phyloP scores from a whole-genome alignment of 2,329 filamentous ascomycete genomes.

The Hymenoscyphus linearis region DNA sequence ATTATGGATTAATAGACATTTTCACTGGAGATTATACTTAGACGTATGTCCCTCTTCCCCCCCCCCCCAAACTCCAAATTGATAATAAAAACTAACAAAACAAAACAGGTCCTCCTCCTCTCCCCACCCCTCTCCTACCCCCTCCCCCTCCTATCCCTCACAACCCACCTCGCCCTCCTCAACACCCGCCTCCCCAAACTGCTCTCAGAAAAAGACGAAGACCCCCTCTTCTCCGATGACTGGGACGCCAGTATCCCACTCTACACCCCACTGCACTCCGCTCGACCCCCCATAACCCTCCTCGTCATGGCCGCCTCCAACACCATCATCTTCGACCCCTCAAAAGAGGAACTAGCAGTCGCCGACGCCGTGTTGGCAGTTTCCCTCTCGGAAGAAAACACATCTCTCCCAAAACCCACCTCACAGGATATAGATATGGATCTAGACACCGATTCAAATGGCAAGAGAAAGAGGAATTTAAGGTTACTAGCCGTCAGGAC shows the following conservation, averaged over 20 bases:
- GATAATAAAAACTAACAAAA: conserved; percentile 4
- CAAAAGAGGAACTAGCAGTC: conserved; percentile 84
- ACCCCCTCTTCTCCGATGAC: conserved; percentile 96
- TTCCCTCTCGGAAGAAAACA: conserved; percentile 55
- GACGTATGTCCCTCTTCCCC: conserved; percentile 60
- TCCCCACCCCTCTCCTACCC: conserved; percentile 92
- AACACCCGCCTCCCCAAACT: conserved; percentile 78
- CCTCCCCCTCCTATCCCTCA: conserved; percentile 84
- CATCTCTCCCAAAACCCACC: conserved; percentile 7
- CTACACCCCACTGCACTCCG: conserved; percentile 53
- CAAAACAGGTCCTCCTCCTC: conserved; percentile 75
- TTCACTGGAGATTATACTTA: conserved; percentile 94
- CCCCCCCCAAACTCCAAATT: conserved; percentile 1
- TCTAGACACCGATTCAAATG: conserved; percentile 39
- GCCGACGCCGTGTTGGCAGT: conserved; percentile 86
- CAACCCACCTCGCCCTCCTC: conserved; percentile 87
- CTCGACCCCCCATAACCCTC: conserved; percentile 65
- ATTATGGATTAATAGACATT: conserved; percentile 82
- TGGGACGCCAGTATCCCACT: conserved; percentile 80
- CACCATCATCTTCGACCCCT: conserved; percentile 92
- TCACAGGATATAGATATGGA: conserved; percentile 16
- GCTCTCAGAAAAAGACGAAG: conserved; percentile 87
- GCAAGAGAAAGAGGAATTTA: conserved; percentile 38
- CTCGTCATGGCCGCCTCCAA: conserved; percentile 81
- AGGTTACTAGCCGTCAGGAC: conserved; percentile 65